These are phyloP conservation scores for Ustilago crameri DNA, from an alignment of 1,284 basidiomycete genomes.

Conservation along the genomic window DNA sequence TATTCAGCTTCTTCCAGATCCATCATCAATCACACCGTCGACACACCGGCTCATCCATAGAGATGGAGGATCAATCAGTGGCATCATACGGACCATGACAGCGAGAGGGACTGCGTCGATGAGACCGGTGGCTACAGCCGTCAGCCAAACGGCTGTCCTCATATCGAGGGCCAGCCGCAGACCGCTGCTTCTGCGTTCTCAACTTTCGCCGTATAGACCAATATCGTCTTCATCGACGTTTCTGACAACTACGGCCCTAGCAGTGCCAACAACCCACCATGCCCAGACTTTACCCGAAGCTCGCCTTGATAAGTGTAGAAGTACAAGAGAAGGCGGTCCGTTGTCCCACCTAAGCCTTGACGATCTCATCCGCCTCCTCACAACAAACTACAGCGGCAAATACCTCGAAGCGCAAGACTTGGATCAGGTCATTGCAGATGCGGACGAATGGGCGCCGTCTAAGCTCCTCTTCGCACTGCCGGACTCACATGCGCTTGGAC, in stretches of 20 bases:
- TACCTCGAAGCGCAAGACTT: slow-evolving; percentile 14
- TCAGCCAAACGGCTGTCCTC: slow-evolving; percentile 3
- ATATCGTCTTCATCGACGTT: background rate
- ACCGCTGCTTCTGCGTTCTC: background rate
- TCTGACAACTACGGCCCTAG: background rate
- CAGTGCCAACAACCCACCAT: background rate
- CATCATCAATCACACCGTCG: background rate
- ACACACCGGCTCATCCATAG: too few species aligned
- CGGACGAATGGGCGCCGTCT: background rate
- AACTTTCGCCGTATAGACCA: background rate
- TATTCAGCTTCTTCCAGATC: background rate
- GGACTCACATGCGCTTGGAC: background rate
- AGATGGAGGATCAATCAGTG: too few species aligned
- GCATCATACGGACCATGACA: slow-evolving; percentile 5
- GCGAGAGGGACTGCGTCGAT: slow-evolving; percentile 5
- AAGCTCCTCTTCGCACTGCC: background rate
- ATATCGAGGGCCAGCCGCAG: background rate
- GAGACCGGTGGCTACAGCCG: slow-evolving; percentile 4
- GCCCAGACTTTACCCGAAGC: background rate
- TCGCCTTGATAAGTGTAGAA: too few species aligned
- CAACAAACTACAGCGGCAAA: slow-evolving; percentile 3
- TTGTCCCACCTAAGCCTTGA: background rate
- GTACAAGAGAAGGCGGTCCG: background rate
- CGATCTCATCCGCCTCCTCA: background rate
- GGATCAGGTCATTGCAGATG: slow-evolving; percentile 11